Base-by-base conservation (phyloP, 129 eudicot species). In the Erigeron canadensis region DNA sequence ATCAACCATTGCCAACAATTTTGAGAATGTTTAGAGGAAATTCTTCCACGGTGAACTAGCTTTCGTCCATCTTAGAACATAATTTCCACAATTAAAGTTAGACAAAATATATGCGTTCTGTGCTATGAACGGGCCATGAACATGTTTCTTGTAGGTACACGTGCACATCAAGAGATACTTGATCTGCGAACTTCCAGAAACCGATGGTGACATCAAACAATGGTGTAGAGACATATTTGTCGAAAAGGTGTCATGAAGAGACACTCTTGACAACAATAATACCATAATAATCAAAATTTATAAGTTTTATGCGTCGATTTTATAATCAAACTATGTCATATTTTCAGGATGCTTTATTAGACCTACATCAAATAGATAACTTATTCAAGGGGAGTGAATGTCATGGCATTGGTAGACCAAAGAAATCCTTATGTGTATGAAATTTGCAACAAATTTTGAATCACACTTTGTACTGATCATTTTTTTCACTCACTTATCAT, bases 191-290 rank as follows among this genome's bases (percentile, higher is more conserved):
- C 72, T 88, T 82, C 97, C 97, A 10, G 86, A 72, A 50, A 82
- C 87, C 0, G 83, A 79, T 5, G 54, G 71, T 21, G 97, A 71
- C 62, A 88, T 91, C 74, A 71, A 86, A 57, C 94, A 86, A 41
- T 91, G 97, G 97, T 91, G 97, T 71, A 86, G 81, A 79, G 87
- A 91, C 79, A 60, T 73, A 41, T 91, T 88, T 70, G 79, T 86
- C 4, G 89, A 84, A 21, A 91, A 91, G 97, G 97, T 88, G 79
- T 45, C n/a, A 21, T 47, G 1, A 43, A 60, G 19, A 40, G 9
- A 63, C 44, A 6, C 21, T 34, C 28, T 68, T 8, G 72, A 28
- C n/a, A 68, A 8, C 50, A 5, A 5, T 76, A 10, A 37, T 10
- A 18, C 45, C 50, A 10, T n/a, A 3, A 3, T 3, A 28, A 28